phyloP scores from a whole-genome alignment of 2,329 filamentous ascomycete species.

The Fusarium burgessii region DNA sequence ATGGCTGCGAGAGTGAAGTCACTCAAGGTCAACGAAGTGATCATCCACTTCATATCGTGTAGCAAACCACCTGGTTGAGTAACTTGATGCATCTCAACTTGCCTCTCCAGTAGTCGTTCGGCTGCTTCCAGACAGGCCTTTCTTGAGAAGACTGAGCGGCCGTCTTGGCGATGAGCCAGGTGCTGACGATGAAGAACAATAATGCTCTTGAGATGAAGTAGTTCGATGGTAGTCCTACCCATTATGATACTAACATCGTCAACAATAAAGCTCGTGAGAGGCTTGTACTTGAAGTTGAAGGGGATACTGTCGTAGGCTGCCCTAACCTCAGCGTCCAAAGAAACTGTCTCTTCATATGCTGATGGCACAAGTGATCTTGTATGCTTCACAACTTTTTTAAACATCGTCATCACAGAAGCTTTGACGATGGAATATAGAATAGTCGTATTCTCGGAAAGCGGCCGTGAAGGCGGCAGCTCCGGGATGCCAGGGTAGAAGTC shows the following conservation, averaged over 20 bases:
- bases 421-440: constrained; percentile 49
- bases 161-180: constrained; percentile 35
- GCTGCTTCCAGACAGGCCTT: constrained; percentile 47
- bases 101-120: constrained; percentile 42
- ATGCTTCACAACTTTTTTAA: constrained; percentile 42
- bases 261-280: constrained; percentile 44
- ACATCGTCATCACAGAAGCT: constrained; percentile 42
- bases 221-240: constrained; percentile 47
- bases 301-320: constrained; percentile 42
- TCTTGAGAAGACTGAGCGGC: constrained; percentile 31
- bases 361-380: constrained; percentile 18
- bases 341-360: constrained; percentile 26
- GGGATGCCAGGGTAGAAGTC: constrained; percentile 28
- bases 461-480: constrained; percentile 31
- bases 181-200: constrained; percentile 51
- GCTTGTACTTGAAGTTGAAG: constrained; percentile 39
- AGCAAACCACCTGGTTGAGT: constrained; percentile 58
- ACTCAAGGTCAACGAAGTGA: constrained; percentile 58
- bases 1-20: constrained; percentile 65
- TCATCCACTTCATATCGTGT: constrained; percentile 58
- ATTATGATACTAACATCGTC: constrained; percentile 45
- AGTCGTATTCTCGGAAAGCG: constrained; percentile 30
- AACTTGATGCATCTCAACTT: constrained; percentile 49
- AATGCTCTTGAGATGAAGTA: constrained; percentile 48
- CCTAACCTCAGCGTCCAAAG: constrained; percentile 40